Percentiles rank a stretch among this genome's conserved stretches.
Conservation (phyloP, 1,139 yeast species). For the Geotrichum australiense region DNA sequence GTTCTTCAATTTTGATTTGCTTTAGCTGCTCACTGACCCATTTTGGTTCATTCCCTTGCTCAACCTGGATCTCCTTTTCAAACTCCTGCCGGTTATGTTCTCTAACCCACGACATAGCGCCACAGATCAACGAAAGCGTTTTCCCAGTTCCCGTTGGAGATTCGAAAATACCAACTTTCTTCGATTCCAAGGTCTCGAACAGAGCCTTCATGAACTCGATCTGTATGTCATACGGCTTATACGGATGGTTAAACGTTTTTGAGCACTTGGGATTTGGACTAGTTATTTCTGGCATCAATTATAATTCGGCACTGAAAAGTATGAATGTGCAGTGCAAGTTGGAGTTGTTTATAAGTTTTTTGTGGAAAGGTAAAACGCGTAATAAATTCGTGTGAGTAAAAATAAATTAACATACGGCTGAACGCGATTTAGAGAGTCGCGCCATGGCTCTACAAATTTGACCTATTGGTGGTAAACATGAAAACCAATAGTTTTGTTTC, state of each 20-base stretch:
- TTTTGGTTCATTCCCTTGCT: conserved; percentile 42
- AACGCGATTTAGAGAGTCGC: no score
- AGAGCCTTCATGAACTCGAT: conserved; percentile 66
- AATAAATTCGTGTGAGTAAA: no score
- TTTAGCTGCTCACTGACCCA: conserved; percentile 35
- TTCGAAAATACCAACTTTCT: conserved; percentile 76
- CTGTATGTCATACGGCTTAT: conserved; percentile 73
- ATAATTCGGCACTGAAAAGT: no score
- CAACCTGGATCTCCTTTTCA: conserved; percentile 23
- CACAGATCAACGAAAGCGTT: conserved; percentile 78
- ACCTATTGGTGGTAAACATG: no score
- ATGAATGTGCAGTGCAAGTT: no score
- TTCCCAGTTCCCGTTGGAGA: conserved; percentile 97
- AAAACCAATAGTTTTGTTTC: no score
- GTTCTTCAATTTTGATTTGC: conserved; percentile 29
- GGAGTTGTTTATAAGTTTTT: no score
- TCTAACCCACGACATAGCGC: conserved; percentile 81
- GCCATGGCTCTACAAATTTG: no score
- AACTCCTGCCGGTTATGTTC: conserved; percentile 41
- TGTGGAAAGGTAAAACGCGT: no score
- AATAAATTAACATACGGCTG: no score
- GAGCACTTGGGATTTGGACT: no score
- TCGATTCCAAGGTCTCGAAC: conserved; percentile 53
- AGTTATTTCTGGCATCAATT: no score
- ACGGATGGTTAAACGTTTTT: conserved; percentile 61